A percentile compares a stretch with the other conserved stretches of the same genome.
phyloP scores from a whole-genome alignment of 495 filamentous ascomycete species.

The Barbatosphaeria neglecta region DNA sequence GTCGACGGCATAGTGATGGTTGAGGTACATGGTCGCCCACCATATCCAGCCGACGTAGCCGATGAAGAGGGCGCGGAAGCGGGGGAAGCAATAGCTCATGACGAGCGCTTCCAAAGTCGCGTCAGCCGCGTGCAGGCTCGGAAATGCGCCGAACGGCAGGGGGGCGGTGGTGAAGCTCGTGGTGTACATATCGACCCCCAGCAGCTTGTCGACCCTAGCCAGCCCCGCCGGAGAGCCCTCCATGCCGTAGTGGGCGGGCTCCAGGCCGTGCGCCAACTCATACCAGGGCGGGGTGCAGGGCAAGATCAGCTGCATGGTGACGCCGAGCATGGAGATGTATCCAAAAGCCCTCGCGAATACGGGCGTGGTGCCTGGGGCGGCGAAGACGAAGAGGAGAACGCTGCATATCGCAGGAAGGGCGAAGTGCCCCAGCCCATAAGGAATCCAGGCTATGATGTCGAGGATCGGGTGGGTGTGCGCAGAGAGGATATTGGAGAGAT shows the following conservation, averaged over 20 bases:
- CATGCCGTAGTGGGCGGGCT: constrained; percentile 83
- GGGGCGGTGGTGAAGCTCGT: constrained; percentile 79
- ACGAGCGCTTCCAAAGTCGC: constrained; percentile 86
- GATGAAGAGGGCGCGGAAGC: constrained; percentile 61
- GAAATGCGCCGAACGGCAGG: constrained; percentile 89
- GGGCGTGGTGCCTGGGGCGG: constrained; percentile 70
- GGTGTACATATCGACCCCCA: constrained; percentile 86
- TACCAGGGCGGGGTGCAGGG: constrained; percentile 96
- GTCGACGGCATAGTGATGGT: constrained; percentile 92
- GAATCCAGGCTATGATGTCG: constrained; percentile 83
- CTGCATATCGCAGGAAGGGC: constrained; percentile 68
- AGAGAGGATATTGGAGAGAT: constrained; percentile 89
- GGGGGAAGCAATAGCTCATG: constrained; percentile 81
- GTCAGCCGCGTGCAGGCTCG: constrained; percentile 75
- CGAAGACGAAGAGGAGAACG: constrained; percentile 70
- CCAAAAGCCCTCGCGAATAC: constrained; percentile 80
- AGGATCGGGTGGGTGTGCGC: constrained; percentile 71
- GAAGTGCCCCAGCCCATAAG: constrained; percentile 84
- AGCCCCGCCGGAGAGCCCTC: constrained; percentile 76
- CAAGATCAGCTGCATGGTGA: constrained; percentile 75
- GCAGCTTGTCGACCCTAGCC: constrained; percentile 74
- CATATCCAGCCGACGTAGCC: constrained; percentile 83
- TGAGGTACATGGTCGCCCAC: constrained; percentile 98
- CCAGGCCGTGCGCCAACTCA: constrained; percentile 75
- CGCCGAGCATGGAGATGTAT: constrained; percentile 80